Conservation (phyloP, 2,329 filamentous ascomycete species). For the Aspergillus ustus region DNA sequence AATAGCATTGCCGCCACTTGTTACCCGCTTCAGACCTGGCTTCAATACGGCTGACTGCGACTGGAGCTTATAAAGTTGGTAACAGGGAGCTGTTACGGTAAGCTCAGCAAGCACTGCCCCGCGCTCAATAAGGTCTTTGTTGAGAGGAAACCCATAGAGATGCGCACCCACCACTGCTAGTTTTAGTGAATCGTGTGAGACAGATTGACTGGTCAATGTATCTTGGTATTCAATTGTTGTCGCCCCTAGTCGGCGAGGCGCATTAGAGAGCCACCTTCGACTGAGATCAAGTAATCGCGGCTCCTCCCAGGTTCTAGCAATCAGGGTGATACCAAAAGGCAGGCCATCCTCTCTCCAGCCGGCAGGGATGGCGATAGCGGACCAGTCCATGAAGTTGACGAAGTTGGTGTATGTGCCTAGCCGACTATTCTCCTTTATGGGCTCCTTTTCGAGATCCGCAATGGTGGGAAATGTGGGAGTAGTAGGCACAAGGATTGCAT, state of each 20-base stretch:
- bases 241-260: conserved; percentile 5
- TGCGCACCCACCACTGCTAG: conserved; percentile 13
- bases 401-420: conserved; percentile 13
- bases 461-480: conserved; percentile 5
- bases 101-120: neutral
- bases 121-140: conserved; percentile 1
- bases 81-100: conserved; percentile 7
- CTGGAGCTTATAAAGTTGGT: conserved; percentile 2
- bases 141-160: conserved; percentile 13
- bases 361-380: conserved; percentile 8
- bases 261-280: conserved; percentile 7
- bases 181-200: neutral
- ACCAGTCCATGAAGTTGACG: conserved; percentile 15
- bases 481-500: conserved; percentile 9
- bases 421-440: conserved; percentile 2
- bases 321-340: conserved; percentile 12
- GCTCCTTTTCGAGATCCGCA: neutral
- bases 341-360: conserved; percentile 1
- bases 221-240: conserved; percentile 4
- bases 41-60: conserved; percentile 2
- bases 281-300: conserved; percentile 3
- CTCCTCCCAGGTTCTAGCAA: conserved; percentile 9
- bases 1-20: conserved; percentile 1
- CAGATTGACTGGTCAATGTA: neutral
- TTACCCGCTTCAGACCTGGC: conserved; percentile 10